Evolutionary conservation across 2,329 filamentous ascomycete genomes (phyloP).

Genomic region (Ophiostoma triangulosporum): DNA sequence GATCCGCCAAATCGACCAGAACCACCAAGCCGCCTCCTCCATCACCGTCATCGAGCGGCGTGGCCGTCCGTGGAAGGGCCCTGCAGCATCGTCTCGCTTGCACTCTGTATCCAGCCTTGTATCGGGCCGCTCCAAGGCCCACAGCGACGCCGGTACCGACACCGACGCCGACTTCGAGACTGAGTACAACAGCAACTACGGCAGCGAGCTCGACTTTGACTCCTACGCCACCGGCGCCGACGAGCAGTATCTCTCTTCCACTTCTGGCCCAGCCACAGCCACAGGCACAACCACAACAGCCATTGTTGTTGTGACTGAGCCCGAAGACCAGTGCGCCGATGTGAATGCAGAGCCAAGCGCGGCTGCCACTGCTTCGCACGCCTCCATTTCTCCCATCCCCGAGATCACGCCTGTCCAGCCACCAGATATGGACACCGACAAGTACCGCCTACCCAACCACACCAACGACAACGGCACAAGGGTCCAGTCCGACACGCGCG

Average conservation of each 20-base stretch:
- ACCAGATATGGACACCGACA: constrained; percentile 56
- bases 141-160: constrained; percentile 8
- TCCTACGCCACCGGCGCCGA: neutral
- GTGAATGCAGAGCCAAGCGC: neutral
- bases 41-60: constrained; percentile 44
- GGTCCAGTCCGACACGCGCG: constrained; percentile 41
- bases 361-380: neutral
- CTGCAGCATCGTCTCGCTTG: constrained; percentile 27
- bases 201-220: neutral
- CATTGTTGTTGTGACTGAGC: constrained; percentile 9
- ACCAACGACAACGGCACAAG: constrained; percentile 55
- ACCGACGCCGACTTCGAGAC: constrained; percentile 16
- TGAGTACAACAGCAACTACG: constrained; percentile 11
- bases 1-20: constrained; percentile 54
- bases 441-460: constrained; percentile 61
- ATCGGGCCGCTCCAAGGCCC: constrained; percentile 2
- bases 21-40: constrained; percentile 43
- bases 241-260: neutral
- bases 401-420: constrained; percentile 37
- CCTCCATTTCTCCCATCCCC: constrained; percentile 27
- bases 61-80: constrained; percentile 60
- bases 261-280: neutral
- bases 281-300: neutral
- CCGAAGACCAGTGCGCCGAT: constrained; percentile 1
- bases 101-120: constrained; percentile 17